phyloP scores from a whole-genome alignment of 768 basidiomycete genomes.

The Boletus sp. region DNA sequence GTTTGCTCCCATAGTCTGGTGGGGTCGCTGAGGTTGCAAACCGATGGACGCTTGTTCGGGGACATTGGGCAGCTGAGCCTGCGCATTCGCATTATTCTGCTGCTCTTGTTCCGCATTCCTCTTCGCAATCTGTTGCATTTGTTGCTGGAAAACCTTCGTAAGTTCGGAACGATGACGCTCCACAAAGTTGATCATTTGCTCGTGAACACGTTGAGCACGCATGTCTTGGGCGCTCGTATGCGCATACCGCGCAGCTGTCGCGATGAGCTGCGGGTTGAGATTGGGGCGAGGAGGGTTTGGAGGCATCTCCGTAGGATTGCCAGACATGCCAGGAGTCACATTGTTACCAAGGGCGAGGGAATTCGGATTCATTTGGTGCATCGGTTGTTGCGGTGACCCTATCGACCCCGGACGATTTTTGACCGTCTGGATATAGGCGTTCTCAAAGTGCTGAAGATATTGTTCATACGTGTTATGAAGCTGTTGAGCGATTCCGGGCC shows the following conservation, averaged over 20 bases:
- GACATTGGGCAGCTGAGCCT: conserved; percentile 15
- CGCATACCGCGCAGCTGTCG: conserved; percentile 48
- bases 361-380: conserved; percentile 15
- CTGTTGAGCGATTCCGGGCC: conserved; percentile 60
- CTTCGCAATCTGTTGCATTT: conserved; percentile 17
- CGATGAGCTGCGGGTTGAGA: conserved; percentile 37
- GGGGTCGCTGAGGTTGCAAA: conserved; percentile 20
- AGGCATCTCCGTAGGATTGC: conserved; percentile 22
- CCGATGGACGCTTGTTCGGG: conserved; percentile 20
- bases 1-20: conserved; percentile 10
- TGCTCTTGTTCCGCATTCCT: conserved; percentile 24
- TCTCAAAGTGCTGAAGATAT: conserved; percentile 57
- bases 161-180: conserved; percentile 48
- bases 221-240: conserved; percentile 49
- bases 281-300: conserved; percentile 9
- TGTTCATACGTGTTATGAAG: conserved; percentile 60
- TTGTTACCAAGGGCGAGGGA: conserved; percentile 10
- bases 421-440: conserved; percentile 46
- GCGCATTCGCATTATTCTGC: conserved; percentile 20
- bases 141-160: conserved; percentile 28
- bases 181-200: conserved; percentile 52
- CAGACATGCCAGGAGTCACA: conserved; percentile 7
- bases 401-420: conserved; percentile 14
- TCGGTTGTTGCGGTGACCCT: conserved; percentile 13
- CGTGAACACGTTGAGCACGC: conserved; percentile 47